Base-by-base conservation (phyloP, 768 basidiomycete genomes). In the Tylopilus rubrobrunneus region DNA sequence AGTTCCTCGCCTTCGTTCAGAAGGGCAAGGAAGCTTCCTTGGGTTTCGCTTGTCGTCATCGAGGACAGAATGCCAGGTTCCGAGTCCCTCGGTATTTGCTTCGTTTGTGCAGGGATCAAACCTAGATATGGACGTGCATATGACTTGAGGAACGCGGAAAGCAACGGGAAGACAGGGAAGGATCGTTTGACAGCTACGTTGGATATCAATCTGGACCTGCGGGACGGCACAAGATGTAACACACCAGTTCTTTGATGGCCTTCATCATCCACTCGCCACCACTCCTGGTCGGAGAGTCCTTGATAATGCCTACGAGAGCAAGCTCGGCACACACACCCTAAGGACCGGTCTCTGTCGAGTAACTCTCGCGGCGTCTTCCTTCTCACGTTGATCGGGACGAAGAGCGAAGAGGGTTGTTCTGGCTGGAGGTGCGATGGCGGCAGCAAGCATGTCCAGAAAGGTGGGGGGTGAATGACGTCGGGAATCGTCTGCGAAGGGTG, bases 261-360 rank as follows among this genome's bases (percentile, higher is more conserved):
- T 88, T 92, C 82, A 92, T 90, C n/a, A 96, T 81, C 82, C 89
- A 89, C 70, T 94, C 90, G 45, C 89, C 87, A 39, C 84, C 87
- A 70, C 86, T 91, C 67, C 78, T 78, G 5, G 73, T 78, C 9
- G 83, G 82, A 10, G 78, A 79, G 70, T 92, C 87, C 60, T 77
- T 82, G 51, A 95, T 88, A 47, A 95, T 75, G 8, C 89, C 92
- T 1, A 97, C 86, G 21, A 97, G 74, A 10, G 92, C 94, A 39
- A 98, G 76, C 71, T 99, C 97, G 1, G 92, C 84, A 60, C 90
- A 19, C 19, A 89, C 19, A 98, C 84, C 42, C 95, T 81, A 52
- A 98, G 73, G 31, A 94, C 74, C 3, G 92, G 91, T 21, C 97
- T 80, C 68, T 98, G 94, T 45, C 88, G 85, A 7, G 81, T 62